These are phyloP conservation scores for Sporothrix globosa DNA, from an alignment of 2,329 filamentous ascomycete species.

Conservation along the genomic window DNA sequence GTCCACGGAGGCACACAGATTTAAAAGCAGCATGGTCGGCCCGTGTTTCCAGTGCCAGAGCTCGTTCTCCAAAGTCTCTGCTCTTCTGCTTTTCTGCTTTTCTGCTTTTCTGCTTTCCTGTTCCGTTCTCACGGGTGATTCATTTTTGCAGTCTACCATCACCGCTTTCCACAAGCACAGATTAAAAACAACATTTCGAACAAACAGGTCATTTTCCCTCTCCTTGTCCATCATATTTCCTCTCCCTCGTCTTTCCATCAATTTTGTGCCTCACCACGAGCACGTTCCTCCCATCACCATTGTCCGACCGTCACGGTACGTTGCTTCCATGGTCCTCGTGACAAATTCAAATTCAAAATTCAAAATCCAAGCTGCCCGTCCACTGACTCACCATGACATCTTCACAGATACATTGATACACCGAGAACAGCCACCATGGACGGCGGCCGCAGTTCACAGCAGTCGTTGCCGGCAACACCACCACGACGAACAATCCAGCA, in stretches of 20 bases:
- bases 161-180: not conserved
- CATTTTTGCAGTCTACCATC: no score
- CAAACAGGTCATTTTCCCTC: conserved; percentile 6
- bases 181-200: not conserved
- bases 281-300: not conserved
- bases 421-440: not conserved
- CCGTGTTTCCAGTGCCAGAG: not conserved
- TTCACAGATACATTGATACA: not conserved
- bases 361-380: not conserved
- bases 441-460: not conserved
- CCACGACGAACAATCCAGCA: not conserved
- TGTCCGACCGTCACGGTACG: not conserved
- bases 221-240: not conserved
- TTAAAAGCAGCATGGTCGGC: conserved; percentile 22
- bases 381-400: not conserved
- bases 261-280: not conserved
- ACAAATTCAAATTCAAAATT: not conserved
- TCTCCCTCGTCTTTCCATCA: not conserved
- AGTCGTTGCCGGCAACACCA: not conserved
- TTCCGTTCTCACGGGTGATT: no score
- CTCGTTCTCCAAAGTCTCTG: not conserved
- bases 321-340: not conserved
- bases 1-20: not conserved
- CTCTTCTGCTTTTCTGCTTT: not conserved
- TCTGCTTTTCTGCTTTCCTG: not conserved